Conservation (phyloP, 1,139 yeast species). For the Yarrowia galli region DNA sequence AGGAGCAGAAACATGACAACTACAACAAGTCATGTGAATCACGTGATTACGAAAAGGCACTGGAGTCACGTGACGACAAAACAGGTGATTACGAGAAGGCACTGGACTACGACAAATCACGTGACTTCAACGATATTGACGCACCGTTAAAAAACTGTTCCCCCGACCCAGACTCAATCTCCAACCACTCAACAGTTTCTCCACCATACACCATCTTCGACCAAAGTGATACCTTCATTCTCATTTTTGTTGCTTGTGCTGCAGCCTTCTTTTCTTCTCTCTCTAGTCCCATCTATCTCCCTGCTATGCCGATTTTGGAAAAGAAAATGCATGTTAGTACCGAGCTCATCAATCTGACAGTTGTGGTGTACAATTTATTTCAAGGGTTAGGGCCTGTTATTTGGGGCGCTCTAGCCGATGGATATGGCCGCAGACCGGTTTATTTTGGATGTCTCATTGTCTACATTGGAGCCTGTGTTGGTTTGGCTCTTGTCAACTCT, state of each 20-base stretch:
- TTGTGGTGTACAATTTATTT: slow-evolving; percentile 72
- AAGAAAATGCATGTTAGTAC: slow-evolving; percentile 60
- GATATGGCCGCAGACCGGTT: slow-evolving; percentile 72
- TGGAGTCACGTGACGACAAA: not conserved
- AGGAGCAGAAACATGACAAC: slow-evolving; percentile 39
- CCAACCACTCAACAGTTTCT: not conserved
- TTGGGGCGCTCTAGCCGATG: slow-evolving; percentile 69
- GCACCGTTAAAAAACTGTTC: no score
- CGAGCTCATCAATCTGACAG: slow-evolving; percentile 66
- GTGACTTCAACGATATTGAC: not conserved
- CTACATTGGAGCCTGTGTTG: slow-evolving; percentile 65
- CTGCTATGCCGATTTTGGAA: slow-evolving; percentile 66
- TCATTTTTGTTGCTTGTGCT: slow-evolving; percentile 14
- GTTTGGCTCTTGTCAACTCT: slow-evolving; percentile 62
- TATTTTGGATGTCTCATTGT: slow-evolving; percentile 60
- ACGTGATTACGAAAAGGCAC: not conserved
- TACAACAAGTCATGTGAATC: no score
- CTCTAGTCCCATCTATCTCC: slow-evolving; percentile 76
- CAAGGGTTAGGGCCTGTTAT: slow-evolving; percentile 76
- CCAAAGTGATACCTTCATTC: slow-evolving; percentile 17
- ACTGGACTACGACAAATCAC: not conserved
- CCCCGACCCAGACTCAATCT: slow-evolving; percentile 37
- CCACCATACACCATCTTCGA: slow-evolving; percentile 35
- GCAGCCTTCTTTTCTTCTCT: slow-evolving; percentile 56
- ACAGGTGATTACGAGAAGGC: no score